These are phyloP conservation scores for Eragrostis nindensis DNA, from an alignment of 176 grass and related monocot genomes.

Conservation along the genomic window DNA sequence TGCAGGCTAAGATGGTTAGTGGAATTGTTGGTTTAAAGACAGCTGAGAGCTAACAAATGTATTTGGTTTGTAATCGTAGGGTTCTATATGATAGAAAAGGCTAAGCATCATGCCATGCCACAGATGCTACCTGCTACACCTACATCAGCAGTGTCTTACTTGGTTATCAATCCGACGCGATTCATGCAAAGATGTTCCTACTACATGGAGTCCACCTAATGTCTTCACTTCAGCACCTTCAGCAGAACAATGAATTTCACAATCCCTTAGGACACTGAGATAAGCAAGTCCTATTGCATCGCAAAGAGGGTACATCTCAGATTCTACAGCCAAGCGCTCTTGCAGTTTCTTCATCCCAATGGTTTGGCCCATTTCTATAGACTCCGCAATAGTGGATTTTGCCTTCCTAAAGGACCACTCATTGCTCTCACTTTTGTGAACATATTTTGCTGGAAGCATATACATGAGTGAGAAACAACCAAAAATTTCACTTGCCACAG, in stretches of 20 bases:
- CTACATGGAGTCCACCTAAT: slow-evolving; percentile 97
- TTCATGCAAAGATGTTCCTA: slow-evolving; percentile 95
- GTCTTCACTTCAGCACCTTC: slow-evolving; percentile 87
- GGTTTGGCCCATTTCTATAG: slow-evolving; percentile 77
- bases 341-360: slow-evolving; percentile 74
- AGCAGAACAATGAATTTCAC: slow-evolving; percentile 75
- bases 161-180: slow-evolving; percentile 98
- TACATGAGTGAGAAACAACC: slow-evolving; percentile 34
- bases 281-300: slow-evolving; percentile 79
- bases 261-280: slow-evolving; percentile 78
- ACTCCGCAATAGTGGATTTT: slow-evolving; percentile 66
- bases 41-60: not conserved
- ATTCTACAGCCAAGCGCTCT: slow-evolving; percentile 56
- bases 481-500: slow-evolving; percentile 15
- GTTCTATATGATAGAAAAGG: slow-evolving; percentile 6
- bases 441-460: slow-evolving; percentile 81
- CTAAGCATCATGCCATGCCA: slow-evolving; percentile 1
- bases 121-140: not conserved
- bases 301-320: slow-evolving; percentile 70
- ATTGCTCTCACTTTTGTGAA: slow-evolving; percentile 66
- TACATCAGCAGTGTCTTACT: slow-evolving; percentile 56
- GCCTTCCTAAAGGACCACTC: slow-evolving; percentile 72
- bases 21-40: slow-evolving; percentile 9
- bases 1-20: not conserved
- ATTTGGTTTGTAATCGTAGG: slow-evolving; percentile 6